Evolutionary conservation across 495 filamentous ascomycete genomes (phyloP), one percentile per base, ranked within the genome.

Genomic region (Hypoxylon rickii): DNA sequence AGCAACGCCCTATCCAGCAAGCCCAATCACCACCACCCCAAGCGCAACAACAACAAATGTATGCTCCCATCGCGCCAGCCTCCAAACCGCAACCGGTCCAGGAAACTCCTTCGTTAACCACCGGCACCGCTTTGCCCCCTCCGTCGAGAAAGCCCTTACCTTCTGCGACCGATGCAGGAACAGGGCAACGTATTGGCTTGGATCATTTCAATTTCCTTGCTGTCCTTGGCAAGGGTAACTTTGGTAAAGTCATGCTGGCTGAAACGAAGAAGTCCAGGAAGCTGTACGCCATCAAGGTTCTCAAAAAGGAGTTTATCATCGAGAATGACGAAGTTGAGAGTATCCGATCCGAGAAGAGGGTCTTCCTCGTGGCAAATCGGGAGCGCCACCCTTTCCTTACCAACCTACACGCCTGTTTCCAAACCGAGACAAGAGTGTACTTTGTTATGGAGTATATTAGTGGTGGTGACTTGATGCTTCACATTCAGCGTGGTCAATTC

Each of bases 401-500:
- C 31, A 97, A 89, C 67, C 76, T 99, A 37, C 93, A 97, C 65
- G 95, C 94, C 51, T 99, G 95, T 79, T 99, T 99, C 83, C 94
- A 99, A 75, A 99, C 94, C 0, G 94, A 99, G 72, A 99, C 94
- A 10, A 78, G 94, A 61, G 91, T 99, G 12, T 99, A 99, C 77
- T 99, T 99, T 66, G 94, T 99, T 61, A 97, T 97, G 93, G 95
- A 99, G 75, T 99, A 99, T 69, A 92, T 99, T 59, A 96, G 92
- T 65, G 94, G 94, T 76, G 94, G 94, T 70, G 94, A 99, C 81
- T 77, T 99, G 66, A 99, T 99, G 94, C 75, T 97, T 75, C 94
- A 99, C 70, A 99, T 99, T 70, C 94, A 99, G 70, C 84, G 94
- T 37, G 92, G 93, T 16, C 89, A 94, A 69, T 99, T 99, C 70